Evolutionary conservation across 2,329 filamentous ascomycete species (phyloP), one percentile per base, ranked within the genome.

Genomic region (Phaeomoniella chlamydospora): DNA sequence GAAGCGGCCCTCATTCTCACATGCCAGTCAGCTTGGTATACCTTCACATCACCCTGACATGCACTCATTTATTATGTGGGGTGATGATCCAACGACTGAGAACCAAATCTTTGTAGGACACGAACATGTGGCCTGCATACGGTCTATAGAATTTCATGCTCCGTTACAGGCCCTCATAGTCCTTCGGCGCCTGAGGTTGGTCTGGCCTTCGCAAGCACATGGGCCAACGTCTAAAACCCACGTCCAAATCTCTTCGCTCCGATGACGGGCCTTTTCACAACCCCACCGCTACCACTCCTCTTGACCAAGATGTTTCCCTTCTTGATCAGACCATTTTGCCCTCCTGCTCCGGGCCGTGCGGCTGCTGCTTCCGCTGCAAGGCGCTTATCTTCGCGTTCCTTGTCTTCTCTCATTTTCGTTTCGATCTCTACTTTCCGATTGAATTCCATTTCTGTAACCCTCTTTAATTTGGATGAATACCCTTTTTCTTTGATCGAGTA

Each of bases 401-500:
- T 84, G 53, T 94, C 87, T 44, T 80, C 77, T 1, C 80, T 85
- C 81, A 94, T 94, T 59, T 93, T 75, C 3, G 80, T 70, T 61
- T 94, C 87, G 43, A 94, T 87, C 58, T 94, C 87, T 70, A 93
- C 86, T 57, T 82, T 86, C 35, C 76, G 70, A 53, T 93, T 94
- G 55, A 94, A 94, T 55, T 94, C 88, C 12, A 77, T 79, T 61
- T 96, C 88, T 1, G 80, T 88, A 33, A 94, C 74, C 37, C 83
- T 73, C 59, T 86, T 88, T 49, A 94, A 82, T 16, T 83, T 70
- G 10, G 79, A 76, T 11, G 83, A 93, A 54, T 93, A 98, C 2
- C 88, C 90, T 59, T 98, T 98, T 60, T 96, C 88, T 61, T 94
- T 94, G 52, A 98, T 73, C 2, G 81, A 90, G 58, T 96, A 98